Evolutionary conservation across 2,329 filamentous ascomycete species (phyloP), one percentile per base, ranked within the genome.

Genomic region (Cladorrhinum sp.): DNA sequence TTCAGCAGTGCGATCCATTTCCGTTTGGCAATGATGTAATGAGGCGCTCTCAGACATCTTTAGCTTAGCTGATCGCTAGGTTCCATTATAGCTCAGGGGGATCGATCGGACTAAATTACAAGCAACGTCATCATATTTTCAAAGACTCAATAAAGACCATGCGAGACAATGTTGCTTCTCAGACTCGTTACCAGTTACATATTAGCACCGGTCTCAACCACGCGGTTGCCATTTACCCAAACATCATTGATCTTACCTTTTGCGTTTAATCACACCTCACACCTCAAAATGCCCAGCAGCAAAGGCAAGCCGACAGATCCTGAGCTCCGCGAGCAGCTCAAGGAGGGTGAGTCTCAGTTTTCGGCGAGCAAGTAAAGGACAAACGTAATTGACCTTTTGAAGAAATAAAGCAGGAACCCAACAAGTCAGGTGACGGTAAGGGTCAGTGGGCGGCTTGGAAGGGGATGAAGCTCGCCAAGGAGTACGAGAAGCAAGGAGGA

Each of bases 351-450:
- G 67, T 55, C n/a, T 46, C 7, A 46, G 3, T 46, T 42, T 4
- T 30, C 23, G 12, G 14, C 8, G 1, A 42, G 12, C 9, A 2
- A 36, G 14, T 28, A 28, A 20, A 36, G 8, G 14, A 42, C 24
- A 33, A 24, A 62, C 26, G 36, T 14, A 6, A 33, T 3, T n/a
- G 2, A 7, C 14, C 24, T 42, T 24, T 12, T 18, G n/a, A 21
- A 77, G 75, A 77, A 46, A 77, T 77, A 60, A 75, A 77, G 62
- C 72, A 76, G 64, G 73, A 77, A 61, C 73, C 74, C 0, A 77
- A 77, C 57, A 77, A 77, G 59, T 74, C 72, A 1, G 76, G 75
- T 26, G 74, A 74, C 14, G 76, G 76, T 1, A 65, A 76, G 58
- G 75, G 75, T 12, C 70, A 75, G 59, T 75, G 73, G 74, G 63